Percentiles rank a stretch among this genome's conserved stretches.
Evolutionary conservation across 1,284 basidiomycete genomes (phyloP).

Genomic region (Cystobasidium sp.): DNA sequence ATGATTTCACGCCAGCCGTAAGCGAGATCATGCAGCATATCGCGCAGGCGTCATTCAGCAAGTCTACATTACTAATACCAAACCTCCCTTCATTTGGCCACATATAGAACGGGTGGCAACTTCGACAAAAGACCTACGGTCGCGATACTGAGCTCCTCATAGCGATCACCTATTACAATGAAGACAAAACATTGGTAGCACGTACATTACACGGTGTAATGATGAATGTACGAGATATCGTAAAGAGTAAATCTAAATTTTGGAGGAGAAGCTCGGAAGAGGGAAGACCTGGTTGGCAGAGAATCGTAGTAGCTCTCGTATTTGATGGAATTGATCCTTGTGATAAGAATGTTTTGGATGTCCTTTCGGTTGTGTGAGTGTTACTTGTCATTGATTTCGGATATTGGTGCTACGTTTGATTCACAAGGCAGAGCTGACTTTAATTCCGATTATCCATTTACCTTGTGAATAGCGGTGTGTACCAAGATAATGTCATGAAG

Average conservation of each 20-base stretch:
- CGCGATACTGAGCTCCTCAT: slow-evolving; percentile 84
- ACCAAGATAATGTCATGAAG: slow-evolving; percentile 84
- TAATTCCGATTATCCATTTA: background rate
- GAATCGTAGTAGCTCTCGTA: slow-evolving; percentile 80
- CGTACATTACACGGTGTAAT: slow-evolving; percentile 93
- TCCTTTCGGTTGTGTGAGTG: slow-evolving; percentile 55
- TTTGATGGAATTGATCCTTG: slow-evolving; percentile 94
- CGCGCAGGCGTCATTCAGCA: background rate
- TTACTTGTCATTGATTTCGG: background rate
- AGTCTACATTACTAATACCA: slow-evolving; percentile 19
- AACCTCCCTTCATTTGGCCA: background rate
- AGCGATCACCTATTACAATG: slow-evolving; percentile 68
- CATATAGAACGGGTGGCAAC: slow-evolving; percentile 69
- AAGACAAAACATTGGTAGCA: slow-evolving; percentile 92
- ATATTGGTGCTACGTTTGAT: slow-evolving; percentile 54
- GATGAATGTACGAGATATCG: slow-evolving; percentile 97
- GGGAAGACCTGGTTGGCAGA: slow-evolving; percentile 84
- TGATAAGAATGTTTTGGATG: slow-evolving; percentile 90
- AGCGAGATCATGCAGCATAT: background rate
- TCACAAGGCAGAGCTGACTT: background rate
- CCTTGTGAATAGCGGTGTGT: slow-evolving; percentile 55
- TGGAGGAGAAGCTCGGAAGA: slow-evolving; percentile 81
- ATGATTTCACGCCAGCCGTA: slow-evolving; percentile 75
- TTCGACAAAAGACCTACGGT: slow-evolving; percentile 82
- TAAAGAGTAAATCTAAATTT: slow-evolving; percentile 95